Evolutionary conservation across 176 grass and related monocot genomes (phyloP).

Genomic region (Aegilops tauschii): DNA sequence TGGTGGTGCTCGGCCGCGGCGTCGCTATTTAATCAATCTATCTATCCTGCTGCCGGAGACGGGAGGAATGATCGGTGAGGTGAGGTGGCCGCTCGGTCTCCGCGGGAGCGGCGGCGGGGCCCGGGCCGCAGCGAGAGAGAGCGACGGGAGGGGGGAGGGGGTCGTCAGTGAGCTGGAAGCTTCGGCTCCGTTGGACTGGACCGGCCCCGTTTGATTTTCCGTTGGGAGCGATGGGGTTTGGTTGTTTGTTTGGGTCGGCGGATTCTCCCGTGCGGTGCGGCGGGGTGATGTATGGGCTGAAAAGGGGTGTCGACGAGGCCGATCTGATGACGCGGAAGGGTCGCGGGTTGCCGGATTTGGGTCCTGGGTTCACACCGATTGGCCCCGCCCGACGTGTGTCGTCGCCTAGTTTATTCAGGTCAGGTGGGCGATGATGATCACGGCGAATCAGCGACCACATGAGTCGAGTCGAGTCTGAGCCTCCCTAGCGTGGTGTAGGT

Average conservation of each 20-base stretch:
- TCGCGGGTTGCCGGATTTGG: neutral
- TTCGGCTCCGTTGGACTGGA: neutral
- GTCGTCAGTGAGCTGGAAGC: constrained; percentile 44
- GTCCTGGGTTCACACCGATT: neutral
- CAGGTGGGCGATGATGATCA: too few species aligned
- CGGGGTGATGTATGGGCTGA: neutral
- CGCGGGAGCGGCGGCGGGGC: constrained; percentile 18
- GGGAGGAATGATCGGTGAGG: neutral
- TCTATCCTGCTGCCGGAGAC: constrained; percentile 15
- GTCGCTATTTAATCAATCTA: constrained; percentile 24
- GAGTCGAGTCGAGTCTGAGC: too few species aligned
- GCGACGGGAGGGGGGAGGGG: neutral
- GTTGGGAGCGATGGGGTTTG: neutral
- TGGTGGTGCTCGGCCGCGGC: neutral
- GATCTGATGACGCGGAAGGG: neutral
- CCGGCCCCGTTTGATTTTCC: neutral
- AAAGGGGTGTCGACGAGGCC: neutral
- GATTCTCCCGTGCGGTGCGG: too few species aligned
- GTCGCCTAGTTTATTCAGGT: neutral
- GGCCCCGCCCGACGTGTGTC: neutral
- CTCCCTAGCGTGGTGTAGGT: too few species aligned
- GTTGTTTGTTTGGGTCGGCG: too few species aligned
- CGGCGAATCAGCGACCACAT: too few species aligned
- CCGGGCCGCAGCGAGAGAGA: neutral
- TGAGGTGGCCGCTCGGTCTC: neutral